A percentile compares a stretch with the other conserved stretches of the same genome.
phyloP scores from a whole-genome alignment of 2,329 filamentous ascomycete genomes.

The Pyrenophora tritici-repentis region DNA sequence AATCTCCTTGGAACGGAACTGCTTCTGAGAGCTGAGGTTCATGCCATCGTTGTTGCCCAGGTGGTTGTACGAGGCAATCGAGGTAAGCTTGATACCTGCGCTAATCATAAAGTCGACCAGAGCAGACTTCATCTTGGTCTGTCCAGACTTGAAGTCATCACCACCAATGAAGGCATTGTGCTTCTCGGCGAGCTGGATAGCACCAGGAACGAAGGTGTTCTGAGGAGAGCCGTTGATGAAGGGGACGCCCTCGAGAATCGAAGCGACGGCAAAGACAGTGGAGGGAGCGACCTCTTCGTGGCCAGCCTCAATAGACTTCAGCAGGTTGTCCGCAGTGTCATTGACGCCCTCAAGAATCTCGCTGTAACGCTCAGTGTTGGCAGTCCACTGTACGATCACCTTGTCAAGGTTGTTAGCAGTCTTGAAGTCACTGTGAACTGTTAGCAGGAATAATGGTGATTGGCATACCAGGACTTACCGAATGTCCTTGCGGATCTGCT shows the following conservation, averaged over 20 bases:
- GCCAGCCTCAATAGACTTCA: constrained; percentile 82
- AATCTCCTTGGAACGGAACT: constrained; percentile 99
- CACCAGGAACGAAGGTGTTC: constrained; percentile 97
- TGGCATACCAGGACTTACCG: constrained; percentile 57
- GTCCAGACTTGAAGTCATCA: constrained; percentile 99
- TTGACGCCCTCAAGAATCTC: constrained; percentile 88
- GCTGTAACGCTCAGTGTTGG: constrained; percentile 97
- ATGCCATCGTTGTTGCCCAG: constrained; percentile 99
- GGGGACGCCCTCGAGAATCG: constrained; percentile 83
- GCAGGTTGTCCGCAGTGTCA: constrained; percentile 92
- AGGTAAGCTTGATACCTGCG: constrained; percentile 97
- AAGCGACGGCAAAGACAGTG: constrained; percentile 93
- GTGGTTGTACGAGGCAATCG: constrained; percentile 98
- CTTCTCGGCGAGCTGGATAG: constrained; percentile 84
- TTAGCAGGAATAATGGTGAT: constrained; percentile 7
- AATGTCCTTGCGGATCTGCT: constrained; percentile 91
- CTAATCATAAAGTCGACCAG: constrained; percentile 98
- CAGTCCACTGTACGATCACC: constrained; percentile 97
- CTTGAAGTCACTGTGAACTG: constrained; percentile 74
- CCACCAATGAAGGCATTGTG: constrained; percentile 91
- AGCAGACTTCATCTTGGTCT: constrained; percentile 99
- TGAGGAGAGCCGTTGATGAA: constrained; percentile 99
- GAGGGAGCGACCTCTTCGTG: constrained; percentile 94
- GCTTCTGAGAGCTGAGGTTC: constrained; percentile 95
- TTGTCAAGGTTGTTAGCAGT: constrained; percentile 82